phyloP scores from a whole-genome alignment of 2,329 filamentous ascomycete genomes.

The Venturia nashicola region DNA sequence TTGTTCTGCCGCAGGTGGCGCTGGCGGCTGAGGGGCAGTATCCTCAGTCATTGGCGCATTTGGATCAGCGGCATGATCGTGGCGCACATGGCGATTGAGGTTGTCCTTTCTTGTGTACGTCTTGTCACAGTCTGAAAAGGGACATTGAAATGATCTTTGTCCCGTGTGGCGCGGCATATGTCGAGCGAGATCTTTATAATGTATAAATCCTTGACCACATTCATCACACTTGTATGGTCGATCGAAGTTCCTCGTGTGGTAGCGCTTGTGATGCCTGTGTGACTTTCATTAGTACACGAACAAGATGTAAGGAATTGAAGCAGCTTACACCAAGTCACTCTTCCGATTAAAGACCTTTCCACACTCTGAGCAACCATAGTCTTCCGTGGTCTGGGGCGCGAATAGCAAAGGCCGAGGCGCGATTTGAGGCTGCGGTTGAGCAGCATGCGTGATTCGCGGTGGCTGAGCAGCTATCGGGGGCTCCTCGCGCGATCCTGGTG shows the following conservation, averaged over 20 bases:
- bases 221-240: constrained; percentile 10
- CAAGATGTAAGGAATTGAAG: not conserved
- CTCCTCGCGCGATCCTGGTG: not conserved
- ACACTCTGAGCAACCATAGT: constrained; percentile 5
- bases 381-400: not conserved
- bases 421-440: constrained; percentile 3
- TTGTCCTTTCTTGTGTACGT: constrained; percentile 79
- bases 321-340: constrained; percentile 5
- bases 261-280: constrained; percentile 8
- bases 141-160: constrained; percentile 67
- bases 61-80: constrained; percentile 5
- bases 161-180: constrained; percentile 50
- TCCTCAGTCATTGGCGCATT: not conserved
- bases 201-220: constrained; percentile 9
- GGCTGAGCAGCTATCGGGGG: not conserved
- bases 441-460: not conserved
- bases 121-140: constrained; percentile 57
- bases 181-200: constrained; percentile 7
- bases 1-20: not conserved
- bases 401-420: not conserved
- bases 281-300: not conserved
- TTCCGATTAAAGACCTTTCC: constrained; percentile 2
- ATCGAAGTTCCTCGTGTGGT: constrained; percentile 6
- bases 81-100: constrained; percentile 64
- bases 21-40: not conserved